Base-by-base conservation (phyloP, 1,139 yeast genomes). In the Saccharomyces hybrid region DNA sequence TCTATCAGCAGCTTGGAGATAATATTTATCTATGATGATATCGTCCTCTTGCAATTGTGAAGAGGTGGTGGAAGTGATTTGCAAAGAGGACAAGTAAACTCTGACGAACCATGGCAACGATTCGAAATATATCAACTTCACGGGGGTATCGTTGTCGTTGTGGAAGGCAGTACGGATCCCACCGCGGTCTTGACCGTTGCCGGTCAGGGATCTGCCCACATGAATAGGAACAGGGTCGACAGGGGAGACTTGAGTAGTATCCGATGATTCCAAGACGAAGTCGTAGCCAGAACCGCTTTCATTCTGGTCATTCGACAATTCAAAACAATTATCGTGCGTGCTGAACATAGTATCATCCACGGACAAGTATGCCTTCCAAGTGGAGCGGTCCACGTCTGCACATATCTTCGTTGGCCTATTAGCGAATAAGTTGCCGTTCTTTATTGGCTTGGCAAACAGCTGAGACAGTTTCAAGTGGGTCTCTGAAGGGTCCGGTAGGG, bases 51-150 rank as follows among this genome's bases (percentile, higher is more conserved):
- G 52, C 8, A 62, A 31, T 5, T 53, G 52, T 1, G 50, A 13
- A 25, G 47, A 7, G 16, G 54, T 54, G n/a, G 55, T 51, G 23
- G 58, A 63, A 3, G 66, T 66, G 2, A 60, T 55, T 42, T 70
- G 68, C 56, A 90, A 69, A 0, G 96, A 83, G 61, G 88, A 90
- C 52, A 93, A 72, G 65, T 88, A 93, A 3, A 89, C 72, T 61
- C 95, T 81, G 82, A 91, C 84, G 68, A 82, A 93, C 99, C 99
- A 93, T 0, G 99, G 99, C 38, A 90, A 75, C 0, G 90, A 78
- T 69, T 93, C 97, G 63, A 84, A 85, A 63, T 88, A 88, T 1
- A 82, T 73, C 52, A 90, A 75, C 3, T 72, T 70, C 1, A 83
- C 78, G 0, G 78, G 70, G 14, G 70, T 66, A 5, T 74, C 66